phyloP scores from a whole-genome alignment of 2,329 filamentous ascomycete genomes.

The Penicillium sp. region DNA sequence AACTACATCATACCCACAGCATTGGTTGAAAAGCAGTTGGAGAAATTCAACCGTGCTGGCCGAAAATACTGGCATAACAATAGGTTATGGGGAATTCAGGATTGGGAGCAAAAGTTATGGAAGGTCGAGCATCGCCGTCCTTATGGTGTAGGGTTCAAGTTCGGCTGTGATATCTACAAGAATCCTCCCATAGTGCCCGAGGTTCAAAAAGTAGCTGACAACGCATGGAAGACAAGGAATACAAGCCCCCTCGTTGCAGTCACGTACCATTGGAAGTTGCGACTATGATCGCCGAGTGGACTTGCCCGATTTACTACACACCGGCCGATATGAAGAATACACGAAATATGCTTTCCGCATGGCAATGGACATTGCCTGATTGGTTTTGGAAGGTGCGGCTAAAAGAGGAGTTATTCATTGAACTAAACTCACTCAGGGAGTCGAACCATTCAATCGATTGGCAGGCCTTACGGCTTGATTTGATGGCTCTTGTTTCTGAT shows the following conservation, averaged over 20 bases:
- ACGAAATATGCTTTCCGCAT: background rate
- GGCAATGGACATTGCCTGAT: background rate
- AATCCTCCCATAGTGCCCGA: background rate
- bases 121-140: too few relatives aligned
- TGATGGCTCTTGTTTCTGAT: background rate
- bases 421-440: background rate
- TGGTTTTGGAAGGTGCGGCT: background rate
- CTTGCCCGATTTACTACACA: background rate
- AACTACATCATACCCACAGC: background rate
- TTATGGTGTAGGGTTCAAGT: too few relatives aligned
- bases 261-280: background rate
- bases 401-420: background rate
- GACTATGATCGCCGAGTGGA: background rate
- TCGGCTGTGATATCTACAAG: constrained; percentile 1
- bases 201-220: background rate
- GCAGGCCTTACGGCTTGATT: background rate
- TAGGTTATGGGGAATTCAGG: background rate
- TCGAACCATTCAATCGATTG: background rate
- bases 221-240: background rate
- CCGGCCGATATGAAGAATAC: background rate
- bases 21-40: background rate
- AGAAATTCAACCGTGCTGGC: background rate
- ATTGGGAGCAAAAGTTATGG: background rate
- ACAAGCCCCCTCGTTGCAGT: too few relatives aligned
- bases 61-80: constrained; percentile 3